Conservation (phyloP, 371 early-diverging fungal genomes). For the Entomophthora muscae region DNA sequence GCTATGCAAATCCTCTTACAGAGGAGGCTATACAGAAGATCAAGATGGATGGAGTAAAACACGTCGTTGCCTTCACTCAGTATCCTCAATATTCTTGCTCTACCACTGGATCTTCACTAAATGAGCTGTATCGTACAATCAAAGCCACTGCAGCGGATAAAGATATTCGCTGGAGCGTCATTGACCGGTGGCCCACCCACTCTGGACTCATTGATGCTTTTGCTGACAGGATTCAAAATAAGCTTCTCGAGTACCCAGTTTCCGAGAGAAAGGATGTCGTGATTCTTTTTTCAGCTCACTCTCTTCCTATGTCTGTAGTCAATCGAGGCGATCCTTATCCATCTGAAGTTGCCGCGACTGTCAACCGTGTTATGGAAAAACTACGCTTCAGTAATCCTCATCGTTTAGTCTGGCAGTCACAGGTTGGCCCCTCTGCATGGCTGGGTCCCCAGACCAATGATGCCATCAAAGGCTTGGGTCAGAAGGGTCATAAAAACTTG, state of each 20-base stretch:
- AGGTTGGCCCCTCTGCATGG: slow-evolving; percentile 91
- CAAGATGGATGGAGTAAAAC: slow-evolving; percentile 59
- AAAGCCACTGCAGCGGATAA: slow-evolving; percentile 35
- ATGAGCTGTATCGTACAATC: slow-evolving; percentile 60
- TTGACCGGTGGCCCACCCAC: slow-evolving; percentile 88
- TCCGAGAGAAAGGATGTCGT: slow-evolving; percentile 47
- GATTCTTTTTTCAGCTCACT: slow-evolving; percentile 89
- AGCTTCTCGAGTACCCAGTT: slow-evolving; percentile 42
- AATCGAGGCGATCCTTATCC: slow-evolving; percentile 84
- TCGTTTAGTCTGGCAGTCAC: slow-evolving; percentile 90
- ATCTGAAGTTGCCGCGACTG: slow-evolving; percentile 82
- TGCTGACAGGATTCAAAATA: slow-evolving; percentile 48
- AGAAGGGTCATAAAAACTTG: slow-evolving; percentile 54
- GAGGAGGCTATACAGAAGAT: slow-evolving; percentile 51
- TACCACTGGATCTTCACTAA: slow-evolving; percentile 84
- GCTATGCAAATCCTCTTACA: slow-evolving; percentile 77
- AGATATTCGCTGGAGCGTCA: slow-evolving; percentile 69
- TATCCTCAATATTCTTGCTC: slow-evolving; percentile 95
- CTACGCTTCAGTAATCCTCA: slow-evolving; percentile 60
- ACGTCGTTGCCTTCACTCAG: slow-evolving; percentile 84
- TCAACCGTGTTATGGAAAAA: slow-evolving; percentile 58
- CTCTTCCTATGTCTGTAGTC: slow-evolving; percentile 83
- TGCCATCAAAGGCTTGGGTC: slow-evolving; percentile 56
- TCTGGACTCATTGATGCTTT: slow-evolving; percentile 70
- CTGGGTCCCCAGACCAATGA: slow-evolving; percentile 76